phyloP scores from a whole-genome alignment of 805 yeast genomes.

The Barnettozyma botsteinii region DNA sequence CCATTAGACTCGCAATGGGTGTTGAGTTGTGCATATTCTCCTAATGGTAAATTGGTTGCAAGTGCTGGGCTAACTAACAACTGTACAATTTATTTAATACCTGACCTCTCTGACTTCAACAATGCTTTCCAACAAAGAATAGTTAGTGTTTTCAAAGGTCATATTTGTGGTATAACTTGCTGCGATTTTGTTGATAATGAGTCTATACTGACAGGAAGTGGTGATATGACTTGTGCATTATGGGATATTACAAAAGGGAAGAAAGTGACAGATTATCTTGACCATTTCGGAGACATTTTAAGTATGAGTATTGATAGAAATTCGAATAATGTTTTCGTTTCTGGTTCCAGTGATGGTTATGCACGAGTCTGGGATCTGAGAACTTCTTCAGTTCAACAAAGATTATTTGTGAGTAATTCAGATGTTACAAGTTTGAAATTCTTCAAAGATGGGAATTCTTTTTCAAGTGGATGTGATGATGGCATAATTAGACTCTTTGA shows the following conservation, averaged over 20 bases:
- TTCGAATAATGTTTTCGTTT: conserved; percentile 37
- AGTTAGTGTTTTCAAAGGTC: conserved; percentile 64
- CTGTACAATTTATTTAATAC: conserved; percentile 60
- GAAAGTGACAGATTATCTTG: conserved; percentile 47
- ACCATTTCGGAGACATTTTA: conserved; percentile 70
- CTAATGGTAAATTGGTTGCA: conserved; percentile 61
- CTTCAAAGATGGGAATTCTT: conserved; percentile 66
- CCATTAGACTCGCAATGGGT: conserved; percentile 77
- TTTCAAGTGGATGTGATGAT: conserved; percentile 76
- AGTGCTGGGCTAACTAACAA: conserved; percentile 80
- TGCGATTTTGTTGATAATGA: conserved; percentile 58
- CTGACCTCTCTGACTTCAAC: conserved; percentile 19
- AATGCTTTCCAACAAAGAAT: conserved; percentile 35
- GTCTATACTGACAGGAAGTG: conserved; percentile 63
- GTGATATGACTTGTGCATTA: conserved; percentile 70
- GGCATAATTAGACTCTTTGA: conserved; percentile 68
- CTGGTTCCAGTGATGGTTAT: conserved; percentile 66
- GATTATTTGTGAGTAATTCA: conserved; percentile 48
- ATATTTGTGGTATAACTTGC: conserved; percentile 75
- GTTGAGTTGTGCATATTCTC: conserved; percentile 65
- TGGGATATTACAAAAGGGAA: conserved; percentile 74
- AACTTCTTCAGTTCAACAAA: conserved; percentile 38
- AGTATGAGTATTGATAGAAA: conserved; percentile 33
- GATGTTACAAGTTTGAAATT: conserved; percentile 62
- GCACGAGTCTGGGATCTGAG: conserved; percentile 64